A percentile compares a stretch with the other conserved stretches of the same genome.
Evolutionary conservation across 495 filamentous ascomycete species (phyloP).

Genomic region (Penicillium ochrochloron): DNA sequence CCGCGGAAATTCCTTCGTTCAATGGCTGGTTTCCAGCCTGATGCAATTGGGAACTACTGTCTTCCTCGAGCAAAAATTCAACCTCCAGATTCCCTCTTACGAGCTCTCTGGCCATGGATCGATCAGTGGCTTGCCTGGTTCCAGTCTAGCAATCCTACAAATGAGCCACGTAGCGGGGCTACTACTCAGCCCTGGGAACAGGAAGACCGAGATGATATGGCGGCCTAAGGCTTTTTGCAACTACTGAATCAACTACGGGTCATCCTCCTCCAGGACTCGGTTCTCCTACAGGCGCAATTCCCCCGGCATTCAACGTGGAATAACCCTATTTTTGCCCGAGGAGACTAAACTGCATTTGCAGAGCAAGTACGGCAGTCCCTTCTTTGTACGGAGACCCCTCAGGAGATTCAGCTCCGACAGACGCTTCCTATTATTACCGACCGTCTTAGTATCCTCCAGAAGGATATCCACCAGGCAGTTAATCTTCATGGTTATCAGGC

Average conservation of each 20-base stretch:
- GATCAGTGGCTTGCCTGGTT: not conserved
- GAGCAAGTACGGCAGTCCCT: not conserved
- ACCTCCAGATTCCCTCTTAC: not conserved
- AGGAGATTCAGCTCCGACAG: not conserved
- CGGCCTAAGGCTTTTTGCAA: not conserved
- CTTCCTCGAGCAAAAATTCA: not conserved
- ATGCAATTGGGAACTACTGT: not conserved
- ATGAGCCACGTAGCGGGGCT: too few relatives aligned
- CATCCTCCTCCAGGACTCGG: not conserved
- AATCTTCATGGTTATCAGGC: not conserved
- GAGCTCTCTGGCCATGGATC: not conserved
- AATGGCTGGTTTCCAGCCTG: not conserved
- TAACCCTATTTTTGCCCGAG: not conserved
- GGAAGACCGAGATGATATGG: too few relatives aligned
- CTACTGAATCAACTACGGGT: not conserved
- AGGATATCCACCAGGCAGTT: not conserved
- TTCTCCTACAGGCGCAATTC: not conserved
- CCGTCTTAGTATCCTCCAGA: not conserved
- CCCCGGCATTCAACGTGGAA: not conserved
- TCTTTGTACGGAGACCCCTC: not conserved
- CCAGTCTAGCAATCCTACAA: not conserved
- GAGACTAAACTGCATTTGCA: not conserved
- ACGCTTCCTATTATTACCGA: not conserved
- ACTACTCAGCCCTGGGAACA: too few relatives aligned
- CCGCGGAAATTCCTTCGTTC: not conserved